phyloP scores from a whole-genome alignment of 208 protist genomes.

The Acanthamoeba lenticulata region DNA sequence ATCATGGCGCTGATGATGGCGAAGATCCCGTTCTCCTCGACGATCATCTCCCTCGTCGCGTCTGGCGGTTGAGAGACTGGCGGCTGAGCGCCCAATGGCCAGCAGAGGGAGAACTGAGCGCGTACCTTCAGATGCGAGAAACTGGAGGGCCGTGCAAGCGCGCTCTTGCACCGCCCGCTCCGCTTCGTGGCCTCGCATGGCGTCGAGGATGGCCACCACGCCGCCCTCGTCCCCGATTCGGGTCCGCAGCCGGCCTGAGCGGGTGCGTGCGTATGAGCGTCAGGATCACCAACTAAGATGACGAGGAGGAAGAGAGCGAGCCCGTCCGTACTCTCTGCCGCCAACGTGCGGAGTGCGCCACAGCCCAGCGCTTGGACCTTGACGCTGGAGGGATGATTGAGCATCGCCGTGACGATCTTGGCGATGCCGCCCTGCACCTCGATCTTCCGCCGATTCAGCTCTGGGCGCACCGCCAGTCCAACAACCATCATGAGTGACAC shows the following conservation, averaged over 20 bases:
- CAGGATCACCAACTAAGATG: no score
- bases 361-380: constrained; percentile 2
- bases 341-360: not conserved
- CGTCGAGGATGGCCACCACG: not conserved
- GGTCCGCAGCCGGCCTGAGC: not conserved
- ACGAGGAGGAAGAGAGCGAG: no score
- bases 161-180: not conserved
- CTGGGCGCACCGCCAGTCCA: not conserved
- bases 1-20: not conserved
- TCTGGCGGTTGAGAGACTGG: no score
- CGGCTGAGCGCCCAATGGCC: no score
- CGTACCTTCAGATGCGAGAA: not conserved
- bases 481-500: no score
- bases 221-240: not conserved
- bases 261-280: no score
- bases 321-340: not conserved
- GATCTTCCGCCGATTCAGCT: not conserved
- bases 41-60: not conserved
- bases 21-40: not conserved
- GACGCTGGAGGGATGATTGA: not conserved
- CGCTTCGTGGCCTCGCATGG: not conserved
- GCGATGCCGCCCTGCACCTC: not conserved
- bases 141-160: not conserved
- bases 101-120: no score
- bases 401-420: not conserved